Base-by-base conservation (phyloP, 345 rosid genomes). In the Trapa bicornis region DNA sequence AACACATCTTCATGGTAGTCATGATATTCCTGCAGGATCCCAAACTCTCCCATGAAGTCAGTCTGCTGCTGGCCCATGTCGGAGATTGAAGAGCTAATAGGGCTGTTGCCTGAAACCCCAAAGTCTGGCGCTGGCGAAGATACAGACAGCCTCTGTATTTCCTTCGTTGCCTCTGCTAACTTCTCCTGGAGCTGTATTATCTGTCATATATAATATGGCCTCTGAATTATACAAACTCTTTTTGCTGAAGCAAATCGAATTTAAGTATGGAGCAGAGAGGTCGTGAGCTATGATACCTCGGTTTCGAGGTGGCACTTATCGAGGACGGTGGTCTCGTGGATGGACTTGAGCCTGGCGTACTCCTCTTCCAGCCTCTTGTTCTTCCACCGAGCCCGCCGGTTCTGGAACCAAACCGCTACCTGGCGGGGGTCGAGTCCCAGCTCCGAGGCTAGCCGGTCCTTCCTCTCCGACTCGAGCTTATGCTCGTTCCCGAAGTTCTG, bases 371-470 rank as follows among this genome's bases (percentile, higher is more conserved):
- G 85, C 79, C 82, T 91, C 86, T 93, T 90, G 82, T 74, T 84
- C 84, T 87, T 93, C 85, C 88, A 87, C 12, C 98, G 80, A 60
- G 96, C 92, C 65, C 96, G 78, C 42, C 96, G 74, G 84, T 94
- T 91, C 61, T 91, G 96, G 71, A 94, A 94, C 97, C 99, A 94
- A 12, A 87, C 91, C 2, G 96, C 99, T 0, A 94, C 99, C 29
- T 94, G 97, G 35, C 96, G 88, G 12, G 97, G 89, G 29, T 90
- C 89, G n/a, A 93, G 88, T 0, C 96, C 96, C 0, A 90, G 81
- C 71, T 93, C 98, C 0, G 74, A 68, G 16, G 92, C 96, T 0
- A 89, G 77, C 80, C 80, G 77, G 64, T 88, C 91, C 67, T 94
- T 91, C 66, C 97, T 83, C 57, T 88, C 95, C 4, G 96, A 80